Evolutionary conservation across 2,329 filamentous ascomycete genomes (phyloP).

Genomic region (Dothistroma pini): DNA sequence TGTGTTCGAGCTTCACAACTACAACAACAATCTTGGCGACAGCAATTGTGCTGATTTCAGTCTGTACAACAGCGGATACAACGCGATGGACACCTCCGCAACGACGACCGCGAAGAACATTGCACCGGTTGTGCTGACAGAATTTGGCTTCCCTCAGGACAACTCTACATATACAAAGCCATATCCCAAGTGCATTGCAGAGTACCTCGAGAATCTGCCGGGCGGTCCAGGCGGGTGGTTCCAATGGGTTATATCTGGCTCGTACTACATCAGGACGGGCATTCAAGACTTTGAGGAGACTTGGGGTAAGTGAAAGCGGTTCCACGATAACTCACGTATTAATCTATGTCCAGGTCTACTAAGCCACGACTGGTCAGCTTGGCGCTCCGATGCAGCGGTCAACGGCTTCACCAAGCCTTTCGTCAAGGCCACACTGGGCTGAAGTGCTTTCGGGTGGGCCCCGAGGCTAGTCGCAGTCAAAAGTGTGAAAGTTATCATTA

Average conservation of each 20-base stretch:
- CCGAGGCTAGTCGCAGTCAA: no score
- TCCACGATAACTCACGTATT: not conserved
- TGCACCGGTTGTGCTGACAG: conserved; percentile 51
- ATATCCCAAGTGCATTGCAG: conserved; percentile 53
- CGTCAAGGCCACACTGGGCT: conserved; percentile 12
- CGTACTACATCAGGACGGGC: conserved; percentile 54
- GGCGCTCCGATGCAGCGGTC: conserved; percentile 15
- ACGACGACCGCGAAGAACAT: conserved; percentile 8
- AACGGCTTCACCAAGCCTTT: conserved; percentile 22
- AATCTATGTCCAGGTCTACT: conserved; percentile 49
- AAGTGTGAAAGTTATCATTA: no score
- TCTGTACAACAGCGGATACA: conserved; percentile 52
- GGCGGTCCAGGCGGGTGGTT: conserved; percentile 54
- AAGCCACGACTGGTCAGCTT: conserved; percentile 51
- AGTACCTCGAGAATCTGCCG: conserved; percentile 43
- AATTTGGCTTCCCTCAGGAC: conserved; percentile 52
- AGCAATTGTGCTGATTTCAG: conserved; percentile 44
- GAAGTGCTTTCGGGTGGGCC: no score
- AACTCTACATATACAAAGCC: conserved; percentile 45
- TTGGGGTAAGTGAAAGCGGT: conserved; percentile 42
- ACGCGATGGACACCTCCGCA: conserved; percentile 44
- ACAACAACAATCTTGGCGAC: conserved; percentile 43
- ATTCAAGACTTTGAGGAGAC: conserved; percentile 55
- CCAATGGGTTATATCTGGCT: conserved; percentile 51
- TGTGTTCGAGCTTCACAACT: conserved; percentile 60